These are phyloP conservation scores for Cladophialophora exuberans DNA, from an alignment of 2,329 filamentous ascomycete species.

Conservation along the genomic window DNA sequence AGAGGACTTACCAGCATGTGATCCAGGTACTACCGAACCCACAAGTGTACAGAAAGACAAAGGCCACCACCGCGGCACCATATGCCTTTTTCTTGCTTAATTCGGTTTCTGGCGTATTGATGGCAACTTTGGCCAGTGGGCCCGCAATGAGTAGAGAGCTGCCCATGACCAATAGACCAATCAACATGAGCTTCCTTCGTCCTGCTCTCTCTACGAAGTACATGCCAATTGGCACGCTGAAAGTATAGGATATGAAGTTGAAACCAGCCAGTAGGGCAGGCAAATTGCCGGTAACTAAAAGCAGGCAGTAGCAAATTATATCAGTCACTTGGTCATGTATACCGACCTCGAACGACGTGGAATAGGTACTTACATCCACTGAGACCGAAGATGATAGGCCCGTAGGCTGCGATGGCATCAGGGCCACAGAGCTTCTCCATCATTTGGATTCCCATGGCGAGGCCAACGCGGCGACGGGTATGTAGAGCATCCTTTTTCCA, in stretches of 20 bases:
- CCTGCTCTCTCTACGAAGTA: slow-evolving; percentile 44
- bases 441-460: slow-evolving; percentile 32
- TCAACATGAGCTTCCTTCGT: slow-evolving; percentile 46
- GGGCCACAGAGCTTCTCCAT: slow-evolving; percentile 35
- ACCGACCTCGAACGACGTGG: neutral
- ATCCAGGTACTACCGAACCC: slow-evolving; percentile 36
- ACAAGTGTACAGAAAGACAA: slow-evolving; percentile 36
- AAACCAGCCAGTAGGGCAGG: slow-evolving; percentile 32
- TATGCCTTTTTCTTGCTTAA: slow-evolving; percentile 25
- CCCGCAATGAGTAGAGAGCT: slow-evolving; percentile 44
- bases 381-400: slow-evolving; percentile 31
- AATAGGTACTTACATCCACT: slow-evolving; percentile 8
- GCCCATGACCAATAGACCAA: slow-evolving; percentile 45
- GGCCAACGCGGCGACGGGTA: slow-evolving; percentile 32
- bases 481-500: slow-evolving; percentile 33
- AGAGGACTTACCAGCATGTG: slow-evolving; percentile 33
- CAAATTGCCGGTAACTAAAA: slow-evolving; percentile 1
- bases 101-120: slow-evolving; percentile 22
- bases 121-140: slow-evolving; percentile 33
- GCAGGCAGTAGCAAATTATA: neutral
- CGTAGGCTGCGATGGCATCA: slow-evolving; percentile 34
- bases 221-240: slow-evolving; percentile 39
- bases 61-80: slow-evolving; percentile 31
- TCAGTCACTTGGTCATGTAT: neutral
- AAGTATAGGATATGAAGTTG: slow-evolving; percentile 35